Conservation (phyloP, 2,329 filamentous ascomycete species). For the Beauveria rudraprayagi region DNA sequence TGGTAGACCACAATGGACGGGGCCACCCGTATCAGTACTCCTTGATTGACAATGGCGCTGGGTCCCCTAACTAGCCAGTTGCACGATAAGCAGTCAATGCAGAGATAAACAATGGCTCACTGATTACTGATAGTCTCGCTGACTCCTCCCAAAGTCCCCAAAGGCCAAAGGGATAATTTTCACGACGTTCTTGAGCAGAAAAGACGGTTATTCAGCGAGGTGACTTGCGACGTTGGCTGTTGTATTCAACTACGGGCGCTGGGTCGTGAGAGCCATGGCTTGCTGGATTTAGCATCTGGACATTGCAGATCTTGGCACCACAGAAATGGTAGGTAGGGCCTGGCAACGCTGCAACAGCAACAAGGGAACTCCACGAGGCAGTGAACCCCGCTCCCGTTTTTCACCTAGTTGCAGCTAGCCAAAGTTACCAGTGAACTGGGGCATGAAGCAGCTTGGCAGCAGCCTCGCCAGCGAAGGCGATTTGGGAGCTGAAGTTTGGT, state of each 20-base stretch:
- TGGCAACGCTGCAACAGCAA: background rate
- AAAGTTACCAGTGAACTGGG: background rate
- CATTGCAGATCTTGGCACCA: slow-evolving; percentile 10
- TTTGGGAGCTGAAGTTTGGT: background rate
- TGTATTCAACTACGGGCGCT: background rate
- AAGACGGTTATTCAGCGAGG: background rate
- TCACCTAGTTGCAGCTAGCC: background rate
- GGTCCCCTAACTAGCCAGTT: background rate
- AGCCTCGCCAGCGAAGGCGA: background rate
- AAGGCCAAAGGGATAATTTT: too few relatives aligned
- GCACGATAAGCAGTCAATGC: background rate
- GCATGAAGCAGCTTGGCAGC: slow-evolving; percentile 1
- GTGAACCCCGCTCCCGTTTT: background rate
- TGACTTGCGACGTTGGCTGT: background rate
- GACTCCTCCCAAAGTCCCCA: background rate
- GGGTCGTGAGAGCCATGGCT: background rate
- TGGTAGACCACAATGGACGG: background rate
- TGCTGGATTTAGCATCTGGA: slow-evolving; percentile 3
- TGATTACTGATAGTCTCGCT: background rate
- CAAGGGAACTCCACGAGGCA: slow-evolving; percentile 3
- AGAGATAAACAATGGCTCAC: background rate
- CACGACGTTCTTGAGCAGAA: too few relatives aligned
- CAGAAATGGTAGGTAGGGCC: background rate
- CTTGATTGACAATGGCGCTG: background rate
- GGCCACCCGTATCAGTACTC: background rate